phyloP scores from a whole-genome alignment of 2,329 filamentous ascomycete genomes.

The Tolypocladium cylindrosporum region DNA sequence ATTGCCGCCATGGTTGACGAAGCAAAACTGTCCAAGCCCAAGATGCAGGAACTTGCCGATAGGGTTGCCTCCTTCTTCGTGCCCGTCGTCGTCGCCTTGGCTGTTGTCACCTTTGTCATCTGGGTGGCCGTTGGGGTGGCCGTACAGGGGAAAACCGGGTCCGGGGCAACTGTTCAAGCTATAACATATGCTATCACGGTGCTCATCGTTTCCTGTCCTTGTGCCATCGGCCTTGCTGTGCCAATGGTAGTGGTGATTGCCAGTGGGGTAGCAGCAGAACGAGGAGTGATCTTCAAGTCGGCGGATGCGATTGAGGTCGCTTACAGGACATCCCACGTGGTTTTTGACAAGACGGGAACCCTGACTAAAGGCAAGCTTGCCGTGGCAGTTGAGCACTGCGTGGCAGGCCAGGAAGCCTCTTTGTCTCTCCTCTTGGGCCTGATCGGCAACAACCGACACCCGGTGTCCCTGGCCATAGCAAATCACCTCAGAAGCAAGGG shows the following conservation, averaged over 20 bases:
- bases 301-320: conserved; percentile 54
- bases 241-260: conserved; percentile 71
- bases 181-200: conserved; percentile 65
- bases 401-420: background rate
- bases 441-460: conserved; percentile 36
- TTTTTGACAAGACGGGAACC: conserved; percentile 78
- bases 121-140: conserved; percentile 54
- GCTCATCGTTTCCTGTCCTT: conserved; percentile 68
- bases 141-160: conserved; percentile 27
- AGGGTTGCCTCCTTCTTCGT: conserved; percentile 59
- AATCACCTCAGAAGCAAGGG: conserved; percentile 22
- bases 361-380: conserved; percentile 50
- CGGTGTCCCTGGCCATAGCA: conserved; percentile 39
- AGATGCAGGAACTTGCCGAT: conserved; percentile 59
- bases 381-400: conserved; percentile 17
- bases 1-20: conserved; percentile 65
- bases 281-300: conserved; percentile 61
- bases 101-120: conserved; percentile 47
- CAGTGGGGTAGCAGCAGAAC: conserved; percentile 52
- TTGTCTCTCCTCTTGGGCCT: conserved; percentile 19
- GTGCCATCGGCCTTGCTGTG: conserved; percentile 63
- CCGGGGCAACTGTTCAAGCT: conserved; percentile 44
- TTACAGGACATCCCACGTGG: conserved; percentile 51
- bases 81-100: conserved; percentile 50
- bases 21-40: conserved; percentile 58